These are phyloP conservation scores for Lentinula edodes DNA, from an alignment of 768 basidiomycete species.

Conservation along the genomic window DNA sequence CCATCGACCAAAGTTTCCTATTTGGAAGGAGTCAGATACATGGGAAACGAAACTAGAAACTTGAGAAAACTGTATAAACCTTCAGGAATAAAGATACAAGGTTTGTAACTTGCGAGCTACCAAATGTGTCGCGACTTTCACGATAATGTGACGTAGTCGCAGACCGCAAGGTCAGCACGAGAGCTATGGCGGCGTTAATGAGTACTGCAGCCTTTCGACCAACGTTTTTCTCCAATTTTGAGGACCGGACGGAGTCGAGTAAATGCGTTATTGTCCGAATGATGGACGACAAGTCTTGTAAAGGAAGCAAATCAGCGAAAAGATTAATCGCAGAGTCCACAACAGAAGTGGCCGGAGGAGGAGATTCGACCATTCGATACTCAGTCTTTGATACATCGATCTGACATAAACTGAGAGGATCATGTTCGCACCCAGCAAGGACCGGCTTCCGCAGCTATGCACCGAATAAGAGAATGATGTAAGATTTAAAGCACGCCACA, in stretches of 20 bases:
- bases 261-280: constrained; percentile 52
- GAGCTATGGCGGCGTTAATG: constrained; percentile 72
- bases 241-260: constrained; percentile 60
- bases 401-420: constrained; percentile 68
- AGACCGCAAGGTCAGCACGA: constrained; percentile 63
- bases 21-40: background rate
- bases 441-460: constrained; percentile 69
- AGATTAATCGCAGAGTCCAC: constrained; percentile 88
- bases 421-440: constrained; percentile 81
- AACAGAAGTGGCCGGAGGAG: constrained; percentile 74
- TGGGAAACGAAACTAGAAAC: background rate
- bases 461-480: background rate
- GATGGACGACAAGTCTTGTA: constrained; percentile 63
- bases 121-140: constrained; percentile 62
- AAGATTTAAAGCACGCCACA: background rate
- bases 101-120: constrained; percentile 54
- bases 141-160: constrained; percentile 48
- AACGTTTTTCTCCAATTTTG: constrained; percentile 80
- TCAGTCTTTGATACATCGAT: constrained; percentile 37
- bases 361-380: constrained; percentile 50
- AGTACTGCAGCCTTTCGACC: constrained; percentile 82
- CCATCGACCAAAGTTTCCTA: constrained; percentile 80
- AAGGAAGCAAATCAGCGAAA: constrained; percentile 72
- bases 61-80: constrained; percentile 33
- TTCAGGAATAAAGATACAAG: constrained; percentile 70